These are phyloP conservation scores for Rhizopus stolonifer DNA, from an alignment of 371 early-diverging fungal genomes.

Conservation along the genomic window DNA sequence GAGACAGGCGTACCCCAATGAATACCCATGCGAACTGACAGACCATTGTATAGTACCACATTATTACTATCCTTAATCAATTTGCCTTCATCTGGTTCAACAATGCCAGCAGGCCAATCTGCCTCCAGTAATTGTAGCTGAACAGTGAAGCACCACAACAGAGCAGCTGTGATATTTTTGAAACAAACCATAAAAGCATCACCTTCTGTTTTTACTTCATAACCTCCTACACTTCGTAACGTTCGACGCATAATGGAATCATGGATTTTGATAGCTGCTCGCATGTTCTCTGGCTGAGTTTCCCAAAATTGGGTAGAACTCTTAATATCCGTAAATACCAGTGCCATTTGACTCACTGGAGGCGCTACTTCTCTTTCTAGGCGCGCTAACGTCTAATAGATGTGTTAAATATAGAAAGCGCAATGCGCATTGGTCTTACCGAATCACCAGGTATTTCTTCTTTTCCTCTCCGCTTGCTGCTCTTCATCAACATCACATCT, in stretches of 20 bases:
- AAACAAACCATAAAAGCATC: constrained; percentile 95
- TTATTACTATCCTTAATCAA: constrained; percentile 57
- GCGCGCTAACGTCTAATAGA: constrained; percentile 59
- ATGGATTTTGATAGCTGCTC: constrained; percentile 83
- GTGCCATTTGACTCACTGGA: constrained; percentile 78
- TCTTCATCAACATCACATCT: constrained; percentile 21
- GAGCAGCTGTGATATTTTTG: constrained; percentile 78
- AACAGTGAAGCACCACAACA: constrained; percentile 87
- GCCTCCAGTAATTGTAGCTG: constrained; percentile 78
- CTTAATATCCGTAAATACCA: constrained; percentile 94
- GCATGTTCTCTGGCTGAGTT: constrained; percentile 81
- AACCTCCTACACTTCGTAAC: constrained; percentile 82
- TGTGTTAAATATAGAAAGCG: not conserved
- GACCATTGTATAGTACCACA: constrained; percentile 77
- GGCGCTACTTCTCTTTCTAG: constrained; percentile 79
- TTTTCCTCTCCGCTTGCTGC: constrained; percentile 38
- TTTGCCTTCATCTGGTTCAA: constrained; percentile 74
- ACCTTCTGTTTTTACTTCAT: constrained; percentile 96
- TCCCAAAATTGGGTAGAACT: constrained; percentile 96
- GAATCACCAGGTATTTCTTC: constrained; percentile 55
- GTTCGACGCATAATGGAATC: constrained; percentile 81
- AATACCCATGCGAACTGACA: constrained; percentile 93
- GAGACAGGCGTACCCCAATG: constrained; percentile 90
- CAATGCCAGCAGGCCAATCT: constrained; percentile 90
- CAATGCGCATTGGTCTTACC: constrained; percentile 25